Conservation (phyloP, 192 early-diverging fungal genomes). For the Linnemannia exigua region DNA sequence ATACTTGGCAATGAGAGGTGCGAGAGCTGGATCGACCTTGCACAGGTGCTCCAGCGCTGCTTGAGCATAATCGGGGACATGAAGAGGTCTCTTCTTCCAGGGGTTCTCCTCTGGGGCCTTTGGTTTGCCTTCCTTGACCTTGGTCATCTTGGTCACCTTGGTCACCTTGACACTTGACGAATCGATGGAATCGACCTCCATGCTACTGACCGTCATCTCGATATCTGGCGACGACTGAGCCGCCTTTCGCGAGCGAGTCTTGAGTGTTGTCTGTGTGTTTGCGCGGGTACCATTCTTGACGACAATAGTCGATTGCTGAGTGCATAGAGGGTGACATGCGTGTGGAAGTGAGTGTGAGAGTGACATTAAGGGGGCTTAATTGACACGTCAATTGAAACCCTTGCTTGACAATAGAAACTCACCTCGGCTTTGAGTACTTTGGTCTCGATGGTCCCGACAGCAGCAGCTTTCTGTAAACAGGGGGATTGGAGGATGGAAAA, state of each 20-base stretch:
- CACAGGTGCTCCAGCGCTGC: conserved; percentile 37
- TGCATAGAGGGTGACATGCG: not conserved
- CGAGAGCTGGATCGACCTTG: conserved; percentile 29
- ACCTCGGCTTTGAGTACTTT: conserved; percentile 7
- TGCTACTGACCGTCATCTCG: not conserved
- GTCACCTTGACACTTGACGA: not conserved
- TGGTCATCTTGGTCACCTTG: not conserved
- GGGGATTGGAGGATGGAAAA: not conserved
- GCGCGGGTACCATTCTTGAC: not conserved
- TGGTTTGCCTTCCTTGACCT: not conserved
- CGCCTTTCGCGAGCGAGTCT: conserved; percentile 1
- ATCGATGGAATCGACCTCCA: not conserved
- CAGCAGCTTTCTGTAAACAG: conserved; percentile 11
- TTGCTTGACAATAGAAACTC: not conserved
- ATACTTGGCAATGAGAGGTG: conserved; percentile 25
- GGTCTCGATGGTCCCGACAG: not conserved
- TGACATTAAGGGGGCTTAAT: not conserved
- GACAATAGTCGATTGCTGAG: not conserved
- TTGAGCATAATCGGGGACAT: conserved; percentile 28
- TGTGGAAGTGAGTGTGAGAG: not conserved
- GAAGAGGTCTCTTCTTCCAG: conserved; percentile 27
- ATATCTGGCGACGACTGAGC: not conserved
- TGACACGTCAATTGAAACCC: not conserved
- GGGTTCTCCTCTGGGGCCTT: conserved; percentile 30
- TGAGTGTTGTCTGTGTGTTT: not conserved